Evolutionary conservation across 305 asterid species (phyloP).

Genomic region (Fraxinus albicans): DNA sequence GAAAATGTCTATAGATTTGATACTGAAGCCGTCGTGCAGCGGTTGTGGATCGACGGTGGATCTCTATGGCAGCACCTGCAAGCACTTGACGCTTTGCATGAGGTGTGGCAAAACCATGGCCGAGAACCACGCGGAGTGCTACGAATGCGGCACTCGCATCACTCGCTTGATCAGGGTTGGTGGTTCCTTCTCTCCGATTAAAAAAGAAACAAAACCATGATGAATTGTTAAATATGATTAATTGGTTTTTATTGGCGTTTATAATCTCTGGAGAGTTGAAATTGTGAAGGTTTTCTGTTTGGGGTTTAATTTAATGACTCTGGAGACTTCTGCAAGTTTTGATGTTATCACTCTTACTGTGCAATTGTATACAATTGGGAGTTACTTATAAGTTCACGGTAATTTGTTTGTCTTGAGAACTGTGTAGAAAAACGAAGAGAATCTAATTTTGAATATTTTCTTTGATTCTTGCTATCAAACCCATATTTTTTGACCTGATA

Average conservation of each 20-base stretch:
- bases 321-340: neutral
- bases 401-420: slow-evolving; percentile 4
- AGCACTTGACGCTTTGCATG: slow-evolving; percentile 84
- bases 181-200: neutral
- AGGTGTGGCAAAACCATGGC: slow-evolving; percentile 87
- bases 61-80: slow-evolving; percentile 88
- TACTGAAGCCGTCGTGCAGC: slow-evolving; percentile 78
- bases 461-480: neutral
- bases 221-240: neutral
- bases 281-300: neutral
- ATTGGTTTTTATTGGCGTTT: neutral
- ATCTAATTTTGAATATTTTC: neutral
- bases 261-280: neutral
- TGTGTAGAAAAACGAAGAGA: neutral
- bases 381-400: neutral
- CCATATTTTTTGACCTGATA: neutral
- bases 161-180: slow-evolving; percentile 81
- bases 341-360: neutral
- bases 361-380: neutral
- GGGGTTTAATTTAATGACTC: neutral
- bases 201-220: neutral
- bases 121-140: slow-evolving; percentile 59
- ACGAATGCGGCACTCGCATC: slow-evolving; percentile 74
- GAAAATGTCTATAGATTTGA: slow-evolving; percentile 67
- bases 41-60: slow-evolving; percentile 85